Evolutionary conservation across 2,329 filamentous ascomycete genomes (phyloP).

Genomic region (Fusarium sp.): DNA sequence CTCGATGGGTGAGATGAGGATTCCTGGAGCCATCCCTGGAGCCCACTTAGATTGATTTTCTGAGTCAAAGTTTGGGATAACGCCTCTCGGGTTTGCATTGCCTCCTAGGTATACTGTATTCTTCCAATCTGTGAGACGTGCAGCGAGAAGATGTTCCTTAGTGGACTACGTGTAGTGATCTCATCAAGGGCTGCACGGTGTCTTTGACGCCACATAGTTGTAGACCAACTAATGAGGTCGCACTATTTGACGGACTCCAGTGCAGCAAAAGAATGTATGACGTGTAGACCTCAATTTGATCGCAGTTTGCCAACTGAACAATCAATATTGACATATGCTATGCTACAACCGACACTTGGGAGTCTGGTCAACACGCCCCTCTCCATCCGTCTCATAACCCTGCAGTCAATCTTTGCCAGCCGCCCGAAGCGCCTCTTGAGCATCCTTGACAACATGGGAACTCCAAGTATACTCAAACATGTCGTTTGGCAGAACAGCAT

Average conservation of each 20-base stretch:
- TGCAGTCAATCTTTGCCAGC: neutral
- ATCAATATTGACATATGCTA: neutral
- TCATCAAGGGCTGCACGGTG: too few species aligned
- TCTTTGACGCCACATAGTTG: too few species aligned
- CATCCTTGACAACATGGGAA: neutral
- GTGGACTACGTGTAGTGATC: too few species aligned
- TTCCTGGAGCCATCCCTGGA: neutral
- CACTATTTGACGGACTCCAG: too few species aligned
- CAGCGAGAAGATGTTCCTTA: too few species aligned
- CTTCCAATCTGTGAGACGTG: too few species aligned
- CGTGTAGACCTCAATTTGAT: too few species aligned
- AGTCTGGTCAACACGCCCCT: neutral
- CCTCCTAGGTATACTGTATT: too few species aligned
- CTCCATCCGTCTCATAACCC: neutral
- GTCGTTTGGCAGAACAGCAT: neutral
- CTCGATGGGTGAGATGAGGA: neutral
- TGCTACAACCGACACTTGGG: neutral
- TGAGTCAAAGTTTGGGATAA: neutral
- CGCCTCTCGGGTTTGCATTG: neutral
- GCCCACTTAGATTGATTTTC: neutral
- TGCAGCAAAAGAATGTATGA: too few species aligned
- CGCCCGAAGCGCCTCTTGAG: neutral
- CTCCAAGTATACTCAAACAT: neutral
- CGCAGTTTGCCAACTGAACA: fast-evolving
- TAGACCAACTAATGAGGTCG: too few species aligned